Conservation (phyloP, 495 filamentous ascomycete genomes). For the Neurospora sp. region DNA sequence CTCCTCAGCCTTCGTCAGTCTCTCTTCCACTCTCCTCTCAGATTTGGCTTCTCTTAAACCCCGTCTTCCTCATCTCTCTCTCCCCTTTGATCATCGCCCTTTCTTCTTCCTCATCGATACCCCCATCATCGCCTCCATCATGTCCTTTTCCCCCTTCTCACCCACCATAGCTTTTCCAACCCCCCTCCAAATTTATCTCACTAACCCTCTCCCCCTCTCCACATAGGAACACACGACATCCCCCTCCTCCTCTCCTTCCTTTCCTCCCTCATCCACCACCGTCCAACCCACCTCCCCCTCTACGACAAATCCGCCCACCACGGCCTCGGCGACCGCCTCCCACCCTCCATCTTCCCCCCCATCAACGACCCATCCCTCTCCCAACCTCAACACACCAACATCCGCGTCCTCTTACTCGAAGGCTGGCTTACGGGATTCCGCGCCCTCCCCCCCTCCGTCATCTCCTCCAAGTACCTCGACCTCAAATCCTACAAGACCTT, state of each 20-base stretch:
- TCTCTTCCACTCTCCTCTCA: neutral
- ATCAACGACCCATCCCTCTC: constrained; percentile 47
- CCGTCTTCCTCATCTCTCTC: neutral
- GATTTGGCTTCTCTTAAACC: too few species aligned
- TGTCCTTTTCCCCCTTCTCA: neutral
- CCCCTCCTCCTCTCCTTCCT: constrained; percentile 54
- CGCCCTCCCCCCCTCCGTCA: constrained; percentile 40
- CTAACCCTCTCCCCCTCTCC: neutral
- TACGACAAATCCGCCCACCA: constrained; percentile 77
- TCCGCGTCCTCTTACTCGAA: constrained; percentile 72
- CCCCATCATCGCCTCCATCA: neutral
- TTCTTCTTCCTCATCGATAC: neutral
- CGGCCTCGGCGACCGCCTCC: constrained; percentile 70
- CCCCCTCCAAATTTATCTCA: neutral
- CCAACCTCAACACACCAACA: constrained; percentile 9
- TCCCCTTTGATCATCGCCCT: neutral
- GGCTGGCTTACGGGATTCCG: constrained; percentile 92
- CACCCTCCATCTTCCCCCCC: constrained; percentile 46
- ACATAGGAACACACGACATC: constrained; percentile 70
- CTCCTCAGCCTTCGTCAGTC: neutral
- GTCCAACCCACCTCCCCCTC: constrained; percentile 52
- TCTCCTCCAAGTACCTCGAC: constrained; percentile 45
- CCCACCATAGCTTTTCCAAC: too few species aligned
- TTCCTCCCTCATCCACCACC: constrained; percentile 41
- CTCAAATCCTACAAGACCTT: constrained; percentile 34